These are phyloP conservation scores for Chalciporus chontae DNA, from an alignment of 768 basidiomycete species.

Conservation along the genomic window DNA sequence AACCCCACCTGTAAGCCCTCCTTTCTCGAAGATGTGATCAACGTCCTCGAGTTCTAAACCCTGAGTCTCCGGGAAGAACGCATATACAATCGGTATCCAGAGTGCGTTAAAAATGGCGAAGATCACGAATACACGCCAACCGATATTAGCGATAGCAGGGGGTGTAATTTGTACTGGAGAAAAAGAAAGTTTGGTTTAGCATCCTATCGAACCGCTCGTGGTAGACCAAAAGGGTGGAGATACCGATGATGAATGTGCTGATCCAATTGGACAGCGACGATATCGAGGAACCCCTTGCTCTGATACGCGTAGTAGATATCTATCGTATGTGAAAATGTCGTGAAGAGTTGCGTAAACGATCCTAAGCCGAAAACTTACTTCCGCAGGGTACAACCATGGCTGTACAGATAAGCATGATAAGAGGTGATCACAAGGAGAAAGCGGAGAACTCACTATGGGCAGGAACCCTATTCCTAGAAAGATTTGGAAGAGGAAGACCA, in stretches of 20 bases:
- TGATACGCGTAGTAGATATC: slow-evolving; percentile 39
- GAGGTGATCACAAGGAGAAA: neutral
- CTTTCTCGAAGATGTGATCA: slow-evolving; percentile 39
- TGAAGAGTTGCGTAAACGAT: neutral
- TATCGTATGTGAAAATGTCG: neutral
- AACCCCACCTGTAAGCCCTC: slow-evolving; percentile 40
- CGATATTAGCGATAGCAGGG: slow-evolving; percentile 40
- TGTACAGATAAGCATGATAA: neutral
- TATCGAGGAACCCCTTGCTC: slow-evolving; percentile 33
- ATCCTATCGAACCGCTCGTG: neutral
- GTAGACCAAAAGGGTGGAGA: neutral
- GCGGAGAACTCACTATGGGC: slow-evolving; percentile 32
- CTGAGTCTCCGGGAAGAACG: slow-evolving; percentile 35
- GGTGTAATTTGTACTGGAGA: slow-evolving; percentile 38
- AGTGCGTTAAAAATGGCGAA: slow-evolving; percentile 44
- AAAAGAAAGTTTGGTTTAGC: neutral
- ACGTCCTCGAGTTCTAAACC: slow-evolving; percentile 39
- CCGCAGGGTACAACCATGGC: neutral
- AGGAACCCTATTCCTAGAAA: slow-evolving; percentile 39
- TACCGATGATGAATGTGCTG: slow-evolving; percentile 1
- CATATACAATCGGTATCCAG: slow-evolving; percentile 40
- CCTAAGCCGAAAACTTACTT: neutral
- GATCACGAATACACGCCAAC: slow-evolving; percentile 43
- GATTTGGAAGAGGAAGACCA: slow-evolving; percentile 41
- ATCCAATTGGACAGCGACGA: slow-evolving; percentile 25